Conservation (phyloP, 2,329 filamentous ascomycete species). For the Botrytis fabae region DNA sequence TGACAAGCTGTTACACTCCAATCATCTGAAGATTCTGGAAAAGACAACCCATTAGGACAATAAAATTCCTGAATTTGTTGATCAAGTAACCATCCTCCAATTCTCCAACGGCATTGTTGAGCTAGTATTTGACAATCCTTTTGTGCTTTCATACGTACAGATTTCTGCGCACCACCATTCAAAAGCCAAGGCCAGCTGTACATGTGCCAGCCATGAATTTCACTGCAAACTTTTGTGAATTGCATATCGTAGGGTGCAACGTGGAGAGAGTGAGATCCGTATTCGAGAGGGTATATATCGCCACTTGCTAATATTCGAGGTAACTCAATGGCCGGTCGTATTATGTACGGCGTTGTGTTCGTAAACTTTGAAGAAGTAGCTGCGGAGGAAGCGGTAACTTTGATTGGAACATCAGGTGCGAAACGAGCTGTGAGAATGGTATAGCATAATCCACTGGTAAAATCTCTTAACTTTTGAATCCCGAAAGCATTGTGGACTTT, state of each 20-base stretch:
- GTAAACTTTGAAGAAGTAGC: no score
- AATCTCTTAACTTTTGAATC: slow-evolving; percentile 14
- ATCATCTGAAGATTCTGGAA: not conserved
- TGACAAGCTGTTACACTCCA: no score
- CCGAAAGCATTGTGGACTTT: not conserved
- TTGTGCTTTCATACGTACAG: not conserved
- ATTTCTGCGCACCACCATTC: not conserved
- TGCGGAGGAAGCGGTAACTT: no score
- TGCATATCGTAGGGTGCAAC: not conserved
- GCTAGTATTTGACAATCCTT: slow-evolving; percentile 11
- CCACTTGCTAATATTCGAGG: slow-evolving; percentile 13
- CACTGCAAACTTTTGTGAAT: not conserved
- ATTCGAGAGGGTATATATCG: slow-evolving; percentile 16
- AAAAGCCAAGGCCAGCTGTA: slow-evolving; percentile 2
- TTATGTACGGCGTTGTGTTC: not conserved
- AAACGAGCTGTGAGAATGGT: slow-evolving; percentile 6
- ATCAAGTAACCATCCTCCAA: slow-evolving; percentile 17
- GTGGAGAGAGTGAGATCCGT: not conserved
- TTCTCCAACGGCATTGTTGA: slow-evolving; percentile 19
- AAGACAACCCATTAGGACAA: not conserved
- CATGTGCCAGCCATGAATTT: slow-evolving; percentile 10
- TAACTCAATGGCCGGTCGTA: not conserved
- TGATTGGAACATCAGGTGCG: not conserved
- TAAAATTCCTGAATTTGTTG: slow-evolving; percentile 15
- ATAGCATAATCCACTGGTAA: not conserved